Conservation (phyloP, 768 basidiomycete species). For the Lyophyllum atratum region DNA sequence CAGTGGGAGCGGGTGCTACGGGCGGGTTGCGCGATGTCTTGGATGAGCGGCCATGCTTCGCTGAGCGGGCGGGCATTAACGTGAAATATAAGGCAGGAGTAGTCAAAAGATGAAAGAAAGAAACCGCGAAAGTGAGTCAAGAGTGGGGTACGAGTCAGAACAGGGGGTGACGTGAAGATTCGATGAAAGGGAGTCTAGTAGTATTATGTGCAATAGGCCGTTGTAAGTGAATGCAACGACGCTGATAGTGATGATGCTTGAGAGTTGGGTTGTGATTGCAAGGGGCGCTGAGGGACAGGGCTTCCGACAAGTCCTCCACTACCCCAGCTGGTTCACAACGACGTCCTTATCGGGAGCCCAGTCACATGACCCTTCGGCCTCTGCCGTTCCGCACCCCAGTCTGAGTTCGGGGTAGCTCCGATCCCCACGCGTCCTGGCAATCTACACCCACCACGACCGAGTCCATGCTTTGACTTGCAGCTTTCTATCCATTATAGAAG, state of each 20-base stretch:
- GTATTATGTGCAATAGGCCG: not conserved
- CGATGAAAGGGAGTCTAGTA: not conserved
- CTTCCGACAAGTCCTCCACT: not conserved
- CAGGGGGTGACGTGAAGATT: not conserved
- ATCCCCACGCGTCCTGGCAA: not conserved
- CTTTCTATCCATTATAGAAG: not conserved
- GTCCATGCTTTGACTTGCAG: not conserved
- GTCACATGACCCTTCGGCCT: not conserved
- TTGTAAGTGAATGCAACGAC: conserved; percentile 14
- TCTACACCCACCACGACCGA: not conserved
- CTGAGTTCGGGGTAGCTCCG: too few species aligned
- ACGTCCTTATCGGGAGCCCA: not conserved
- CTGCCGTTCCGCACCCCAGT: not conserved
- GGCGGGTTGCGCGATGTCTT: not conserved
- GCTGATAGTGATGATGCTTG: not conserved
- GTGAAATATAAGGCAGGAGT: not conserved
- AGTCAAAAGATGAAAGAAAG: not conserved
- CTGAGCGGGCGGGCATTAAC: conserved; percentile 9
- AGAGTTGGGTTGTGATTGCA: not conserved
- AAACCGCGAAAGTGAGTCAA: not conserved
- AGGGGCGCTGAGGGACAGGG: not conserved
- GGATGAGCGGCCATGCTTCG: conserved; percentile 1
- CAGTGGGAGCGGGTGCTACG: not conserved
- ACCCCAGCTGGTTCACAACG: not conserved
- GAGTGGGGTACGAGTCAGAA: not conserved